Conservation (phyloP, 306 rosid genomes). For the Quillaja saponaria region DNA sequence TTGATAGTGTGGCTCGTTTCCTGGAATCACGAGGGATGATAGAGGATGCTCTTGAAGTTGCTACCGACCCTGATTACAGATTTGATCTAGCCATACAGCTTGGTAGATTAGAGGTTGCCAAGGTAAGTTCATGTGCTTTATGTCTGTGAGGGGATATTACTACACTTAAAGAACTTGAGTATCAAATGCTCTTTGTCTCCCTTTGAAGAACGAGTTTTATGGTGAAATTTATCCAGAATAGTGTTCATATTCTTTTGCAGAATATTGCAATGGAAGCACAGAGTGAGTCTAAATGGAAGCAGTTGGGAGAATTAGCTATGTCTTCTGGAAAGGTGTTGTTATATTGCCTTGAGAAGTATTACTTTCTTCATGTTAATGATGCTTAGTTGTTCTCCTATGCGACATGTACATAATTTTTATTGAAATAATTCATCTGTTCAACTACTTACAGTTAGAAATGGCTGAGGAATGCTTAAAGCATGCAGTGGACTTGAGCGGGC, state of each 20-base stretch:
- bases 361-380: too few species aligned
- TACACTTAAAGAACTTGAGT: conserved; percentile 6
- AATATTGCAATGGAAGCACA: conserved; percentile 83
- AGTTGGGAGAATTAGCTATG: conserved; percentile 97
- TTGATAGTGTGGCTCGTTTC: conserved; percentile 89
- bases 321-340: conserved; percentile 79
- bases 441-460: conserved; percentile 82
- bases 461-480: conserved; percentile 90
- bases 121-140: conserved; percentile 50
- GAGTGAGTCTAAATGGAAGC: conserved; percentile 97
- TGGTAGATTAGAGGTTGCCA: conserved; percentile 89
- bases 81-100: conserved; percentile 96
- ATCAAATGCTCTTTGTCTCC: conserved; percentile 18
- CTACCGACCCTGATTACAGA: conserved; percentile 92
- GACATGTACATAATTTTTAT: too few species aligned
- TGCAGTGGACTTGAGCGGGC: conserved; percentile 97
- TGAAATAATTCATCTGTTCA: too few species aligned
- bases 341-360: not conserved
- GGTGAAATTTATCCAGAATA: conserved; percentile 16
- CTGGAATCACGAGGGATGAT: conserved; percentile 98
- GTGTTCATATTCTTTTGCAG: conserved; percentile 42
- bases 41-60: conserved; percentile 98
- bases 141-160: conserved; percentile 22
- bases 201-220: conserved; percentile 10
- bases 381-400: too few species aligned